Conservation (phyloP, 208 protist genomes). For the Histomonas meleagridis region DNA sequence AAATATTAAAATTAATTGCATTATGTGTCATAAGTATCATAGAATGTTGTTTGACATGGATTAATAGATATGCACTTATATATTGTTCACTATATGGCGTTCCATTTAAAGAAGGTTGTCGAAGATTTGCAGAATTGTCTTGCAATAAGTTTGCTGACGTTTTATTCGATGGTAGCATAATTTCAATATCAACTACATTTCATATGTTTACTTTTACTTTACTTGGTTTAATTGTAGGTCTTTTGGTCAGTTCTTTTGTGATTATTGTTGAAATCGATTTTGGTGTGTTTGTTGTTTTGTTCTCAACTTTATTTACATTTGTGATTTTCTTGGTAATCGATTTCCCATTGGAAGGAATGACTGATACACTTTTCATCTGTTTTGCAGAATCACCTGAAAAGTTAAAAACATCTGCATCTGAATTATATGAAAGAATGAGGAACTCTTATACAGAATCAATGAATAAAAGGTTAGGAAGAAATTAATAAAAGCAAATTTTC, state of each 20-base stretch:
- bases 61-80: neutral
- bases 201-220: neutral
- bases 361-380: neutral
- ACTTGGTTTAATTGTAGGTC: neutral
- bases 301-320: neutral
- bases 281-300: neutral
- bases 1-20: neutral
- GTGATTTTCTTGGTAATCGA: neutral
- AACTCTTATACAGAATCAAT: neutral
- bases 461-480: neutral
- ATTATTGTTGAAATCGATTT: no score
- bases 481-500: no score
- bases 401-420: neutral
- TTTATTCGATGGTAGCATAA: neutral
- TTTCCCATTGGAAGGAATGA: neutral
- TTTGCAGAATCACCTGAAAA: neutral
- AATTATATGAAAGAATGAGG: neutral
- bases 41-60: neutral
- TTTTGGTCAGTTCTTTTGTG: neutral
- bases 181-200: neutral
- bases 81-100: neutral
- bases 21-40: neutral
- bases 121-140: neutral
- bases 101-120: neutral
- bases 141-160: no score